These are phyloP conservation scores for Austroboletus festivus DNA, from an alignment of 768 basidiomycete species.

Conservation along the genomic window DNA sequence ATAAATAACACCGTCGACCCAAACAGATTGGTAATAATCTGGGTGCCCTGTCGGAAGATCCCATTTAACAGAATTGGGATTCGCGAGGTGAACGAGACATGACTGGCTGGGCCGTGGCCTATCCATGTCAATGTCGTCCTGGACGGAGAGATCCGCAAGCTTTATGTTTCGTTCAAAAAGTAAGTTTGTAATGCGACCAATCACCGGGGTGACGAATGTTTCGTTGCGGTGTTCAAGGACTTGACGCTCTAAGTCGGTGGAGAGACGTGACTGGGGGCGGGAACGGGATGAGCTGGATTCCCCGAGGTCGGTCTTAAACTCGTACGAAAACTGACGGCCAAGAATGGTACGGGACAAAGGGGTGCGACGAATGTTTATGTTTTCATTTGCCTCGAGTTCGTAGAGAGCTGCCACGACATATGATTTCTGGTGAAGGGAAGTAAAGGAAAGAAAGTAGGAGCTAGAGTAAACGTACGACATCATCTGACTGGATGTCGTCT, in stretches of 20 bases:
- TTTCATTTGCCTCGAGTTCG: constrained; percentile 34
- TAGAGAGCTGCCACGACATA: constrained; percentile 40
- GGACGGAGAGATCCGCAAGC: constrained; percentile 31
- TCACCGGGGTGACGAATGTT: constrained; percentile 45
- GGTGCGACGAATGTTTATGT: constrained; percentile 36
- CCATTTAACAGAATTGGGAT: constrained; percentile 38
- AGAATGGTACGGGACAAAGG: constrained; percentile 40
- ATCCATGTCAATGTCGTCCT: constrained; percentile 28
- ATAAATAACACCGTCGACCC: constrained; percentile 58
- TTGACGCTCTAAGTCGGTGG: constrained; percentile 23
- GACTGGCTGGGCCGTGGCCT: constrained; percentile 7
- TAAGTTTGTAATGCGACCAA: constrained; percentile 43
- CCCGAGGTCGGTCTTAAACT: constrained; percentile 11
- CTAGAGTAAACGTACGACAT: constrained; percentile 39
- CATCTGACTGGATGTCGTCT: constrained; percentile 43
- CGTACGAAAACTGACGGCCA: constrained; percentile 24
- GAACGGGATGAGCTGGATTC: constrained; percentile 17
- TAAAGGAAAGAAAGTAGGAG: background rate
- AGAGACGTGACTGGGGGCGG: constrained; percentile 11
- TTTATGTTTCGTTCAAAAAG: constrained; percentile 47
- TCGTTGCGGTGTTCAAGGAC: constrained; percentile 36
- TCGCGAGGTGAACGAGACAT: constrained; percentile 25
- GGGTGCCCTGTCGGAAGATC: constrained; percentile 19
- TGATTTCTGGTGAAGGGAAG: constrained; percentile 33
- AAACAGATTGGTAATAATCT: constrained; percentile 43